Base-by-base conservation (phyloP, 2,329 filamentous ascomycete species). In the Myrmaecium sp. region DNA sequence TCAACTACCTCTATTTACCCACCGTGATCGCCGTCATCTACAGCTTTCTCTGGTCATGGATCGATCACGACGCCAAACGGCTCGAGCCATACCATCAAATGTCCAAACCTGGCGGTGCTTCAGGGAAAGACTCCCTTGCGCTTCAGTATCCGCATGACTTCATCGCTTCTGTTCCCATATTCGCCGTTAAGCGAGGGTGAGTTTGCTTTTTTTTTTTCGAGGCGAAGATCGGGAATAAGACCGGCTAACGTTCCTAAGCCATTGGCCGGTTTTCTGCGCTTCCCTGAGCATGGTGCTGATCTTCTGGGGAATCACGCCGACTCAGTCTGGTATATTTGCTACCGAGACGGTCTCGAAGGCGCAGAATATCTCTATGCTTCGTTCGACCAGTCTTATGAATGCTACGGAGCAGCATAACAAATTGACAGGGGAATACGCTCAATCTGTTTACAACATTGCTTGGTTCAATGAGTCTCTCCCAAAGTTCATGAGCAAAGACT, bases 41-140 rank as follows among this genome's bases (percentile, higher is more conserved):
- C 33, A 64, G 65, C 20, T 51, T 72, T 1, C 23, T 62, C 0
- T 74, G 68, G 66, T 57, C 52, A 3, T 70, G 67, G 65, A 54
- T 72, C 0, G 69, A 74, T 26, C 40, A 74, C 0, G 65, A 75
- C 18, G 48, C 57, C 0, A 69, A 70, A 31, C 37, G 70, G 0
- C 47, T 74, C 23, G 67, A 75, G 17, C 69, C 69, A 0, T 75
- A 62, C 51, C 59, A 69, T 7, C 64, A 72, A 13, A 29, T 74
- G 1, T 69, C 66, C 0, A 60, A 55, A 6, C 9, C 36, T 0
- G 35, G 40, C 0, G 68, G 67, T 0, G 61, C 61, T 0, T 36
- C 35, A 0, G 64, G 52, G 0, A 42, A 49, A 5, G 37, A 63
- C 1, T 68, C 64, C 0, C 10, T 74, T 0, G 44, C 69, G 0